These are phyloP conservation scores for Cucurbita maxima DNA, from an alignment of 306 rosid species.

Conservation along the genomic window DNA sequence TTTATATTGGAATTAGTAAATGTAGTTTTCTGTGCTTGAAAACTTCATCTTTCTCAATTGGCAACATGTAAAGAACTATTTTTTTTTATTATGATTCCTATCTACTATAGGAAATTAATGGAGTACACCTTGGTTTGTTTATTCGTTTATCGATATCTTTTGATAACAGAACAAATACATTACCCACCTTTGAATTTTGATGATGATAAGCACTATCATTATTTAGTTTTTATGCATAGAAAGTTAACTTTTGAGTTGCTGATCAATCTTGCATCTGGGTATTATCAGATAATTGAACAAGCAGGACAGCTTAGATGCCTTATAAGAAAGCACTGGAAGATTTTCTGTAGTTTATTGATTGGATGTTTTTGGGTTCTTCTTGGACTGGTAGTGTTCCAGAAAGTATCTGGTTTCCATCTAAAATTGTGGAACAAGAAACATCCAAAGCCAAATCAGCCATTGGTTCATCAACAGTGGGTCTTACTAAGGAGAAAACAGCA, in stretches of 20 bases:
- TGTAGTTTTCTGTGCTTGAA: not conserved
- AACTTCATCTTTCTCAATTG: not conserved
- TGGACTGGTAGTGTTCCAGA: constrained; percentile 32
- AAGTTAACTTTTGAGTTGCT: not conserved
- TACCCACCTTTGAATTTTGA: not conserved
- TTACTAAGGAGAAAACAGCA: constrained; percentile 16
- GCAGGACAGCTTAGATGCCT: constrained; percentile 15
- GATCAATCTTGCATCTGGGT: constrained; percentile 1
- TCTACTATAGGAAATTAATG: not conserved
- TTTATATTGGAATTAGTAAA: not conserved
- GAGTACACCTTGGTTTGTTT: not conserved
- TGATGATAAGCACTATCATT: not conserved
- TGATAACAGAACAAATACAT: not conserved
- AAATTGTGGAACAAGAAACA: constrained; percentile 26
- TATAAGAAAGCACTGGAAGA: constrained; percentile 15
- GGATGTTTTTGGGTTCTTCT: constrained; percentile 37
- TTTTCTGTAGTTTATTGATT: constrained; percentile 22
- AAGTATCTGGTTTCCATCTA: constrained; percentile 21
- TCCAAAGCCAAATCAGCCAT: constrained; percentile 18
- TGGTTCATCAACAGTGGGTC: constrained; percentile 4
- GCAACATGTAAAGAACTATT: not conserved
- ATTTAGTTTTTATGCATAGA: not conserved
- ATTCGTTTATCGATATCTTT: not conserved
- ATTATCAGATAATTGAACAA: constrained; percentile 25
- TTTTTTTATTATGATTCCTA: not conserved